Evolutionary conservation across 2,329 filamentous ascomycete species (phyloP).

Genomic region (Sclerotinia subarctica): DNA sequence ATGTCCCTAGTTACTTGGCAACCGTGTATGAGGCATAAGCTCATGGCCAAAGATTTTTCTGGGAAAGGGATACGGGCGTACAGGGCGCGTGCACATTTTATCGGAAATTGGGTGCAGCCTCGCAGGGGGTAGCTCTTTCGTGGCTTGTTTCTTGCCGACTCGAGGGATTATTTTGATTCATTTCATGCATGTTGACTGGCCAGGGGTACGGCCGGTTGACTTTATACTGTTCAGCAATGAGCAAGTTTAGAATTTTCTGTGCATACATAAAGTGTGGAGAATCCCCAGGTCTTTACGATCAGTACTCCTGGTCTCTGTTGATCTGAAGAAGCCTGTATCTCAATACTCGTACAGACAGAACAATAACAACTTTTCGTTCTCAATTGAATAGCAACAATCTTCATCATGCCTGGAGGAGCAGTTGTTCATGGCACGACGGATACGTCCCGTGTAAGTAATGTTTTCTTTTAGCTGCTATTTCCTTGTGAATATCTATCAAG

Average conservation of each 20-base stretch:
- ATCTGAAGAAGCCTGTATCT: conserved; percentile 9
- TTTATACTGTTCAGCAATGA: background rate
- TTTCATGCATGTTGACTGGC: conserved; percentile 7
- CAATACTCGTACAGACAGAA: background rate
- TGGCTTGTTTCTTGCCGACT: conserved; percentile 6
- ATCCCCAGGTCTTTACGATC: conserved; percentile 2
- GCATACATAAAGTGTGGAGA: conserved; percentile 15
- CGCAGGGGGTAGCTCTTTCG: conserved; percentile 8
- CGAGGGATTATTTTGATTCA: background rate
- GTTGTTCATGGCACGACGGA: conserved; percentile 22
- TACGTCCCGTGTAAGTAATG: conserved; percentile 20
- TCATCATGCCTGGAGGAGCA: conserved; percentile 22
- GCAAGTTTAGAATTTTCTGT: background rate
- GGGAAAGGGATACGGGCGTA: conserved; percentile 9
- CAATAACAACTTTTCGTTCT: background rate
- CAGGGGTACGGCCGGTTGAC: conserved; percentile 13
- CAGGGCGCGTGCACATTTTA: conserved; percentile 17
- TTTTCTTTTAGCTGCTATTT: background rate
- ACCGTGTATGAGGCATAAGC: background rate
- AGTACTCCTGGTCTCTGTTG: conserved; percentile 4
- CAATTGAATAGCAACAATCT: conserved; percentile 10
- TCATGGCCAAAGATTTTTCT: background rate
- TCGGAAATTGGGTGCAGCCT: conserved; percentile 1
- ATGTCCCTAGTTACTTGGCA: conserved; percentile 2
- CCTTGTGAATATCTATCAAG: background rate